A percentile compares a stretch with the other conserved stretches of the same genome.
phyloP scores from a whole-genome alignment of 306 rosid genomes.

The Psophocarpus tetragonolobus region DNA sequence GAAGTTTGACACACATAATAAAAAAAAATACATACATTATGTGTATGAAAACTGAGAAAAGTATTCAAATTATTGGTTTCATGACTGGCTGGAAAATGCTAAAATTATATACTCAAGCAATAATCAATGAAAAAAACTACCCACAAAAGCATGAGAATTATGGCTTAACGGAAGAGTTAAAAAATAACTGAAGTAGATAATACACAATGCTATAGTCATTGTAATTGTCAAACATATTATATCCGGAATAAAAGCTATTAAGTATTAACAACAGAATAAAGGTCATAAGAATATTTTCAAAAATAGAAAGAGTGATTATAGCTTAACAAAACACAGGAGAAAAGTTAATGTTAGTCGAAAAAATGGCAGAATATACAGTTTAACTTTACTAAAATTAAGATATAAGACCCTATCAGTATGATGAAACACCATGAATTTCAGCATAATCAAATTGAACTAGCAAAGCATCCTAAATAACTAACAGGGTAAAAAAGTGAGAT shows the following conservation, averaged over 20 bases:
- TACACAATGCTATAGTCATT: background rate
- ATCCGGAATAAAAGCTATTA: background rate
- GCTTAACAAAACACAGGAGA: background rate
- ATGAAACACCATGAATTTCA: conserved; percentile 1
- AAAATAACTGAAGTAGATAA: conserved; percentile 3
- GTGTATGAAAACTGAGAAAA: background rate
- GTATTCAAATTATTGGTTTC: background rate
- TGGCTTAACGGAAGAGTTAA: background rate
- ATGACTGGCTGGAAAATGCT: background rate
- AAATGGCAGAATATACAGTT: conserved; percentile 1
- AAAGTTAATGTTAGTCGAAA: conserved; percentile 2
- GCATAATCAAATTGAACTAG: conserved; percentile 20
- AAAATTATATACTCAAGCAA: background rate
- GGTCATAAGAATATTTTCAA: background rate
- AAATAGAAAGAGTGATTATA: conserved; percentile 9
- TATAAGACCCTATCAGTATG: conserved; percentile 3
- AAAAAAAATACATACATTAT: background rate
- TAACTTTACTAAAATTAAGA: background rate
- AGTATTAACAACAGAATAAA: background rate
- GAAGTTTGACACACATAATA: background rate
- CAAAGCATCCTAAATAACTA: conserved; percentile 2
- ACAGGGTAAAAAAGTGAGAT: conserved; percentile 11
- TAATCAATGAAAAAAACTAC: conserved; percentile 7
- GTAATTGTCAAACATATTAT: background rate
- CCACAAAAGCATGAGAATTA: background rate